Conservation (phyloP, 306 rosid genomes). For the Quercus alba region DNA sequence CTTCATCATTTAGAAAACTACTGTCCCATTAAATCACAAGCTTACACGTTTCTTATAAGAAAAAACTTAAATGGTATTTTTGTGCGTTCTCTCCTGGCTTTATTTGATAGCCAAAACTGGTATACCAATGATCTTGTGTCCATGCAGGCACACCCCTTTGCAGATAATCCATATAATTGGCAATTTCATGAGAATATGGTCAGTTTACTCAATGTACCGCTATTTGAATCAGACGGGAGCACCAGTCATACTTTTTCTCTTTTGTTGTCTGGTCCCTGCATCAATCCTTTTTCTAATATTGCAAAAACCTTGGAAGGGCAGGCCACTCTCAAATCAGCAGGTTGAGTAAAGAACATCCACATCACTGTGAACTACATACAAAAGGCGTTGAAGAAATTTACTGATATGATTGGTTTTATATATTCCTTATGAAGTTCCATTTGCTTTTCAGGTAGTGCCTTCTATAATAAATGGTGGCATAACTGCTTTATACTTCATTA, state of each 20-base stretch:
- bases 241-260: slow-evolving; percentile 81
- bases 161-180: slow-evolving; percentile 84
- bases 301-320: slow-evolving; percentile 99
- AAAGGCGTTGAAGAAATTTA: background rate
- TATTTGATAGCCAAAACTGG: background rate
- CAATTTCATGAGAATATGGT: slow-evolving; percentile 94
- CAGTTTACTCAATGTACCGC: slow-evolving; percentile 81
- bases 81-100: background rate
- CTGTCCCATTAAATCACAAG: background rate
- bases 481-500: slow-evolving; percentile 78
- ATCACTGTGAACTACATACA: background rate
- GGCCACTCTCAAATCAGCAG: slow-evolving; percentile 88
- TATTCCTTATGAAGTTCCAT: slow-evolving; percentile 21
- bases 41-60: background rate
- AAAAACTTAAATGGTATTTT: background rate
- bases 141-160: slow-evolving; percentile 79
- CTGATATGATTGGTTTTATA: slow-evolving; percentile 6
- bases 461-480: slow-evolving; percentile 89
- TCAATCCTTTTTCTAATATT: slow-evolving; percentile 70
- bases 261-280: slow-evolving; percentile 78
- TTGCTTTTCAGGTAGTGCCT: slow-evolving; percentile 81
- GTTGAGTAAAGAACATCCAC: slow-evolving; percentile 31
- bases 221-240: slow-evolving; percentile 80
- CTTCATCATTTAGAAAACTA: background rate
- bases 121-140: slow-evolving; percentile 18